phyloP scores from a whole-genome alignment of 2,329 filamentous ascomycete species.

The Geoglossum cookeanum region DNA sequence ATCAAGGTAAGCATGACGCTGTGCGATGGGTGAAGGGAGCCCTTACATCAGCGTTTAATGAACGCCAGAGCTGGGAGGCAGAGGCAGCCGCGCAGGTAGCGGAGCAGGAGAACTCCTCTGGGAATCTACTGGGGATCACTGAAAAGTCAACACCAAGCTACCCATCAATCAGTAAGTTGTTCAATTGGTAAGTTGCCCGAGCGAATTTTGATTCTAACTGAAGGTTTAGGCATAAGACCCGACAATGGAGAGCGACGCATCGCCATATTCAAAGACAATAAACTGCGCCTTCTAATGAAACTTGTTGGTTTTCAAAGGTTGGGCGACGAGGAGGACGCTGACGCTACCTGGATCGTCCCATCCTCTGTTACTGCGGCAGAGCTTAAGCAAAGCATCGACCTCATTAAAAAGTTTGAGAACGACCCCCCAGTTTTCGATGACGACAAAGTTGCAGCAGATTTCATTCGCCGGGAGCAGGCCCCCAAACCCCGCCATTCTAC shows the following conservation, averaged over 20 bases:
- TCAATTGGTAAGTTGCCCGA: not conserved
- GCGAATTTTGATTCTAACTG: conserved; percentile 11
- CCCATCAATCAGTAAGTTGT: conserved; percentile 34
- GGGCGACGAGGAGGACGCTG: conserved; percentile 49
- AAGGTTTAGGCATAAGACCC: conserved; percentile 29
- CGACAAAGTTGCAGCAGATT: conserved; percentile 52
- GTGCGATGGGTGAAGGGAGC: conserved; percentile 67
- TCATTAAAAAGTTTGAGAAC: conserved; percentile 62
- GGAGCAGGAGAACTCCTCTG: conserved; percentile 13
- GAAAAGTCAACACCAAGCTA: conserved; percentile 21
- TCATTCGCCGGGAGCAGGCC: conserved; percentile 53
- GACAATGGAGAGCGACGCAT: conserved; percentile 46
- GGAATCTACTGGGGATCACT: not conserved
- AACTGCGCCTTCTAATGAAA: conserved; percentile 68
- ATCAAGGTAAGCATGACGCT: conserved; percentile 56
- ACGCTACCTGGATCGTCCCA: conserved; percentile 64
- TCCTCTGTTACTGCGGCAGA: conserved; percentile 41
- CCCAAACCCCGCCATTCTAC: conserved; percentile 30
- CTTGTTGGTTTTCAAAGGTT: conserved; percentile 50
- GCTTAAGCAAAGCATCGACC: conserved; percentile 47
- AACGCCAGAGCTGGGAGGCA: conserved; percentile 62
- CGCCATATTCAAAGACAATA: conserved; percentile 76
- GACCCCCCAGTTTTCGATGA: conserved; percentile 61
- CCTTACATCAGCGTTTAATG: conserved; percentile 46
- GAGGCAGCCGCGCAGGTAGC: conserved; percentile 39